Conservation (phyloP, 2,329 filamentous ascomycete species). For the Epichloe amarillans region DNA sequence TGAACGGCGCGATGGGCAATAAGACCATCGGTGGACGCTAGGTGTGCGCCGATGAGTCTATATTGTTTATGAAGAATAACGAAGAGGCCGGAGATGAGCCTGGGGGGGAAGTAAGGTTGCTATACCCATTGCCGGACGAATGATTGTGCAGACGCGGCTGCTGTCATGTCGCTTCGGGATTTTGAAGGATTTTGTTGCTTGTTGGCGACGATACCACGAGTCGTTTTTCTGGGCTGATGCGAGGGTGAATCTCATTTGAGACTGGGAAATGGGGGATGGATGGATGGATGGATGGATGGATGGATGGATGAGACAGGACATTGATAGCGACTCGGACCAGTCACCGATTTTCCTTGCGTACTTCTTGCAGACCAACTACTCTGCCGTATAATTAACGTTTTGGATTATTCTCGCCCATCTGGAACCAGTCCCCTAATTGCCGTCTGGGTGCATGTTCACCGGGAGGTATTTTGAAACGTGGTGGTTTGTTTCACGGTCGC, state of each 20-base stretch:
- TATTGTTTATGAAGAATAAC: constrained; percentile 1
- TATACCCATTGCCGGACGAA: constrained; percentile 9
- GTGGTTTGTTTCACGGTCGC: not conserved
- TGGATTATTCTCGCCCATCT: not conserved
- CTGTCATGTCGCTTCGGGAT: not conserved
- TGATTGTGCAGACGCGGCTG: not conserved
- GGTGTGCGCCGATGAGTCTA: constrained; percentile 6
- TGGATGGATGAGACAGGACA: not conserved
- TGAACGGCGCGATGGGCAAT: constrained; percentile 1
- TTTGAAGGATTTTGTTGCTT: not conserved
- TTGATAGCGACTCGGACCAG: not conserved
- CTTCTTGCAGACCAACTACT: not conserved
- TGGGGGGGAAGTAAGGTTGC: constrained; percentile 2
- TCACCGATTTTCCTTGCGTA: not conserved
- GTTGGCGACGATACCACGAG: constrained; percentile 4
- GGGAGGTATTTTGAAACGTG: not conserved
- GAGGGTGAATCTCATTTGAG: not conserved
- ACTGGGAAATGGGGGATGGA: not conserved
- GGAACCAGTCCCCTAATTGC: too few relatives aligned
- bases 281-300: not conserved
- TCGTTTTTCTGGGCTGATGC: not conserved
- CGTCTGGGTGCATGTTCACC: too few relatives aligned
- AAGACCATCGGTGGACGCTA: constrained; percentile 8
- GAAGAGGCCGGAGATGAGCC: not conserved
- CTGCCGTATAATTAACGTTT: not conserved